Base-by-base conservation (phyloP, 2,329 filamentous ascomycete species). In the Ilyonectria mors-panacis region DNA sequence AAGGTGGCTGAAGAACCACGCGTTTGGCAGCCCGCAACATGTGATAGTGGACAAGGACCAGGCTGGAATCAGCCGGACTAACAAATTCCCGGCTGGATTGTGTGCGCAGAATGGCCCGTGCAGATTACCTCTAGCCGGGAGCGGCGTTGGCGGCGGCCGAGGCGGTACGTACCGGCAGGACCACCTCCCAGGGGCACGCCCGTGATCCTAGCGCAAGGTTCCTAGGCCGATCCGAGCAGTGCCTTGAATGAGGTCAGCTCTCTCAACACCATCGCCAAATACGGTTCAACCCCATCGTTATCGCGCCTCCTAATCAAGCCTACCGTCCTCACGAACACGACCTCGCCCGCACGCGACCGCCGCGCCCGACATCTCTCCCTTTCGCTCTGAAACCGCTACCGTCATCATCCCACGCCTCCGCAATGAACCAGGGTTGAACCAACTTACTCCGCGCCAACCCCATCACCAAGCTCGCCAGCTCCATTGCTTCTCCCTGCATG, bases 251-350 rank as follows among this genome's bases (percentile, higher is more conserved):
- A 70, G 65, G 69, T 69, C 67, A 70, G 69, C 67, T 71, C 68
- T 50, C 73, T 70, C 71, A 73, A 74, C 71, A 74, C 59, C 62
- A 71, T 67, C 68, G 66, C 66, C 65, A 68, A 68, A 71, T 68
- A 67, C 67, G 59, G 65, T 69, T 64, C 58, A 60, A 47, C 66
- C 70, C 72, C 64, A 74, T 75, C 73, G 72, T 69, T 69, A 74
- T 74, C 73, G 68, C 54, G 48, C 33, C 64, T 39, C 59, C 64
- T 55, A 63, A 59, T 66, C 55, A 26, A 63, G 56, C 33, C 48
- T 44, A 19, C 33, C 19, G 42, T 39, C 47, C 12, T n/a, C 53
- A 64, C 50, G 35, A 66, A 30, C 37, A 21, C 37, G 21, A 45
- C 64, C 19, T 35, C 55, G 45, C 37, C 63, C 65, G 42, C 71